A percentile compares a stretch with the other conserved stretches of the same genome.
Conservation (phyloP, 31 red algal genomes). For the Endocladia muricata region DNA sequence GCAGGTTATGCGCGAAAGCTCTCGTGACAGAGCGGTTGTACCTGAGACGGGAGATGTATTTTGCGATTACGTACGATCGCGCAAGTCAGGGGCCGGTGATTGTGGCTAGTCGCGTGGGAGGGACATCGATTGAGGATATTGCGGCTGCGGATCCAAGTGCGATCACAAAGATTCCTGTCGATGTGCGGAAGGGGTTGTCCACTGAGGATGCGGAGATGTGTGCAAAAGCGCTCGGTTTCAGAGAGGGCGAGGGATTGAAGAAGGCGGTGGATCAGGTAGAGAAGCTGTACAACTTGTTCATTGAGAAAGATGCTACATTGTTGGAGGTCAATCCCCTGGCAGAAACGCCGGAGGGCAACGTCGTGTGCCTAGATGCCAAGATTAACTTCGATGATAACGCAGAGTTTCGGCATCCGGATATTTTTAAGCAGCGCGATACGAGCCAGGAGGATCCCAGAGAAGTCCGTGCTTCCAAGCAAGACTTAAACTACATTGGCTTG, state of each 20-base stretch:
- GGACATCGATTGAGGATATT: conserved; percentile 98
- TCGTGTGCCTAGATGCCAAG: conserved; percentile 96
- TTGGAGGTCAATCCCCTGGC: conserved; percentile 95
- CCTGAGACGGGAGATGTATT: conserved; percentile 91
- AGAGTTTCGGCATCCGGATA: conserved; percentile 84
- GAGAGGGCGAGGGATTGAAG: conserved; percentile 12
- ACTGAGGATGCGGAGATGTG: conserved; percentile 47
- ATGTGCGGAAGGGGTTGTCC: conserved; percentile 57
- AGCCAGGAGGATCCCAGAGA: conserved; percentile 94
- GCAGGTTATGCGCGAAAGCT: conserved; percentile 70
- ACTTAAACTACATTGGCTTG: conserved; percentile 93
- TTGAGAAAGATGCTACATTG: conserved; percentile 88
- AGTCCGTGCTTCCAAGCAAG: conserved; percentile 74
- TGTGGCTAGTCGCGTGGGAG: conserved; percentile 71
- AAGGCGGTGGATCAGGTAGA: conserved; percentile 55
- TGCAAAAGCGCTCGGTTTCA: conserved; percentile 61
- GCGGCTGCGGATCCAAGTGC: conserved; percentile 76
- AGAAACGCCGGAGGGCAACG: conserved; percentile 70
- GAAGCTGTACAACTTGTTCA: conserved; percentile 78
- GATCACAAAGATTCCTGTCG: conserved; percentile 78
- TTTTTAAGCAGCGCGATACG: conserved; percentile 81
- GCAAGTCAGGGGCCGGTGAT: conserved; percentile 85
- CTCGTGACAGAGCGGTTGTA: conserved; percentile 82
- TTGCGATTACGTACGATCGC: conserved; percentile 91
- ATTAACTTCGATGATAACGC: conserved; percentile 99